Base-by-base conservation (phyloP, 495 filamentous ascomycete species). In the Neurospora sp. region DNA sequence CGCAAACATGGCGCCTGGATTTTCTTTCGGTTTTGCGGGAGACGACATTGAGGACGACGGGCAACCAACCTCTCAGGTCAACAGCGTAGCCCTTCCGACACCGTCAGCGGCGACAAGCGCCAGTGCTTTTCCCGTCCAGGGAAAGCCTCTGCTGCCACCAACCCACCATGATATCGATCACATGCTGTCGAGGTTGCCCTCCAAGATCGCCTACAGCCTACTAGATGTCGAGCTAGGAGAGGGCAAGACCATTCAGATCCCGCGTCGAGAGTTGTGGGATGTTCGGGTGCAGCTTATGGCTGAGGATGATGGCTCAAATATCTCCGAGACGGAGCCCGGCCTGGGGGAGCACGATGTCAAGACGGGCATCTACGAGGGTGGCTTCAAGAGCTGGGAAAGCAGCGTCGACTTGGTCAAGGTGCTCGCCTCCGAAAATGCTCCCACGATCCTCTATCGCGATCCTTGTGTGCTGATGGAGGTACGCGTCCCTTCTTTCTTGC, bases 321-420 rank as follows among this genome's bases (percentile, higher is more conserved):
- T 73, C 4, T 76, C 77, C 61, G 83, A 83, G 48, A 72, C 79
- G 10, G 79, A 82, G 41, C 80, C 87, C 22, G 89, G 89, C 27
- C 84, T 96, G 10, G 93, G 90, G 40, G 85, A 92, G 77, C 90
- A 92, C 73, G 96, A 99, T 79, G 89, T 99, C 77, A 92, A 90
- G 79, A 92, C 93, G 14, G 91, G 92, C 74, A 90, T 98, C 77
- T 99, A 99, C 80, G 96, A 99, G 80, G 96, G 96, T 44, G 96
- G 96, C n/a, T 94, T 98, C 82, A 98, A 99, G 84, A 97, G 93
- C 75, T 99, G 96, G 96, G 96, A 99, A 82, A 97, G 96, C 82
- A 90, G 92, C 12, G 82, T 96, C 70, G 96, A 98, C 82, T 82
- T 99, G 22, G 94, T 93, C 17, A 91, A 87, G 76, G 87, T 93